A percentile compares a stretch with the other conserved stretches of the same genome.
Conservation (phyloP, 1,284 basidiomycete species). For the Heimioporus retisporus region DNA sequence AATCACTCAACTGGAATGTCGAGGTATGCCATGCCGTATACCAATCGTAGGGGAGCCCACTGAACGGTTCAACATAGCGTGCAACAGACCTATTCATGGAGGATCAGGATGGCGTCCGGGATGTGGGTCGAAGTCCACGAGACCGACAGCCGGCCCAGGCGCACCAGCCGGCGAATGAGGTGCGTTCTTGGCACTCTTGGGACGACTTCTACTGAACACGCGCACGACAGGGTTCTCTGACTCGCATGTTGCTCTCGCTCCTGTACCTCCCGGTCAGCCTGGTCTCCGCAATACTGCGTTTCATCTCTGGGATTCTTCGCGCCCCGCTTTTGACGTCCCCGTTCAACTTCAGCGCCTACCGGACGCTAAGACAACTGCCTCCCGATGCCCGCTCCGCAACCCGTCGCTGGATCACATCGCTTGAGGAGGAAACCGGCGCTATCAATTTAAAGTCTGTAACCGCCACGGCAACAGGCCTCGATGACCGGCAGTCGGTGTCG, state of each 20-base stretch:
- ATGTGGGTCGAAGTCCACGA: constrained; percentile 20
- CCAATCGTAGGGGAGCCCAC: not conserved
- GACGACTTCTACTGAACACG: constrained; percentile 4
- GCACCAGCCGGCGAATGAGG: constrained; percentile 52
- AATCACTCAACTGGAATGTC: constrained; percentile 75
- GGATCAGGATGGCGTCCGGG: constrained; percentile 28
- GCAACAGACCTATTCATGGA: constrained; percentile 74
- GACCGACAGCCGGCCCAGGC: constrained; percentile 48
- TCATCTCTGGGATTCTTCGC: constrained; percentile 63
- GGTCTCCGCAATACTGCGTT: constrained; percentile 61
- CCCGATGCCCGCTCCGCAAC: constrained; percentile 60
- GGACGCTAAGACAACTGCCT: constrained; percentile 44
- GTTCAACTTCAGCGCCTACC: constrained; percentile 55
- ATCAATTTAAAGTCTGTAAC: constrained; percentile 56
- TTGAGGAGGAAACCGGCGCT: constrained; percentile 87
- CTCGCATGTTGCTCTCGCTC: constrained; percentile 41
- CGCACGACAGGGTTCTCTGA: constrained; percentile 15
- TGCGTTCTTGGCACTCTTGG: constrained; percentile 11
- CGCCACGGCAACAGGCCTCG: constrained; percentile 52
- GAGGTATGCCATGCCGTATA: constrained; percentile 50
- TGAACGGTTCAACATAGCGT: constrained; percentile 46
- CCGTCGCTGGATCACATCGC: constrained; percentile 78
- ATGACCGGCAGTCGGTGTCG: constrained; percentile 32
- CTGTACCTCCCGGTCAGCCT: constrained; percentile 59
- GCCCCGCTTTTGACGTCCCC: constrained; percentile 59